These are phyloP conservation scores for Juglanconis sp. DNA, from an alignment of 2,329 filamentous ascomycete genomes.

Conservation along the genomic window DNA sequence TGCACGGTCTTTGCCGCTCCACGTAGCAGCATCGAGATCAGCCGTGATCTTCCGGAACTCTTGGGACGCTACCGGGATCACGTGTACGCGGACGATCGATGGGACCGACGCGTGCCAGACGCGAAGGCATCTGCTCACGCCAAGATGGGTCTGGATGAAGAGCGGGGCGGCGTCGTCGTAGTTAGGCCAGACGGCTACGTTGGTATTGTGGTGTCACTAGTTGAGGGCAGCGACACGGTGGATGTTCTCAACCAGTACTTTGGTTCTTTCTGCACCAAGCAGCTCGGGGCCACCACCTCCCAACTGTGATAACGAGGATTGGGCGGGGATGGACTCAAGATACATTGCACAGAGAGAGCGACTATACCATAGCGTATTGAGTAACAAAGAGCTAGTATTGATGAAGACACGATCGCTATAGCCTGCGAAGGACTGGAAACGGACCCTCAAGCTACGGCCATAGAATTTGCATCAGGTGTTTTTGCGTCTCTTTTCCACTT, in stretches of 20 bases:
- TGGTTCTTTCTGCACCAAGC: slow-evolving; percentile 65
- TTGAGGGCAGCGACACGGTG: slow-evolving; percentile 73
- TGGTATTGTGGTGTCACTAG: slow-evolving; percentile 69
- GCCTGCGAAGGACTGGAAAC: no score
- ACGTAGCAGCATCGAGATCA: slow-evolving; percentile 69
- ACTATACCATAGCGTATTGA: neutral
- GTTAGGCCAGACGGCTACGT: slow-evolving; percentile 87
- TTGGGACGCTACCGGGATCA: slow-evolving; percentile 76
- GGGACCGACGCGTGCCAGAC: slow-evolving; percentile 66
- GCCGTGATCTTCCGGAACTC: slow-evolving; percentile 64
- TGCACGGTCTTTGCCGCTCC: slow-evolving; percentile 70
- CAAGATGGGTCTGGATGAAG: slow-evolving; percentile 77
- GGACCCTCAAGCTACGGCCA: no score
- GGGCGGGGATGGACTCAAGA: neutral
- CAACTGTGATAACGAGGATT: slow-evolving; percentile 31
- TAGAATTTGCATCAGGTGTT: no score
- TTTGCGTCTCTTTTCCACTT: no score
- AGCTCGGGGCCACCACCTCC: slow-evolving; percentile 37
- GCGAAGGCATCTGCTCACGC: slow-evolving; percentile 74
- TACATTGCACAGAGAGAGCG: neutral
- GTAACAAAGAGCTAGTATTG: neutral
- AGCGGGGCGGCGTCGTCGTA: slow-evolving; percentile 75
- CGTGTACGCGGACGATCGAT: slow-evolving; percentile 81
- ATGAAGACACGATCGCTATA: neutral
- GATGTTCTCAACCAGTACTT: slow-evolving; percentile 85